Base-by-base conservation (phyloP, 495 filamentous ascomycete species). In the Recurvomyces mirabilis region DNA sequence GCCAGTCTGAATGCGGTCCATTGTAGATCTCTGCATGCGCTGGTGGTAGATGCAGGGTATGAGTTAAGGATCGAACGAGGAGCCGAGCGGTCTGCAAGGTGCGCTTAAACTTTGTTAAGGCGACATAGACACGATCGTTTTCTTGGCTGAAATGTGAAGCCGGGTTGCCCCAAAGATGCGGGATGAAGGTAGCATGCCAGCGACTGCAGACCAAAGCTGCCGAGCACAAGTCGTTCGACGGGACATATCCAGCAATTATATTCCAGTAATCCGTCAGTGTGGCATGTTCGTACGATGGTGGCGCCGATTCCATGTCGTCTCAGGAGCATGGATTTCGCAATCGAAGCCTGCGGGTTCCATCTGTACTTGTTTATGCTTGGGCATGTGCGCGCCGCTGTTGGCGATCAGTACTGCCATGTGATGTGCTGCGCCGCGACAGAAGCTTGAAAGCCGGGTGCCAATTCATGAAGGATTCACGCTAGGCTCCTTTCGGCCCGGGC, bases 31-130 rank as follows among this genome's bases (percentile, higher is more conserved):
- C 78, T 5, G 75, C 74, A 19, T 78, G 64, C 14, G 78, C 77
- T 12, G 78, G 77, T 11, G 77, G 77, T n/a, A 82, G 64, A 59
- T 81, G 75, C 25, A 82, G 66, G 0, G 78, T 82, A 53, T 80
- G 78, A 12, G 74, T 79, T 23, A 78, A 57, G 32, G 67, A 62
- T 20, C 75, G 62, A 15, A 80, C 71, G 41, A 68, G 63, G 34
- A 63, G 56, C 18, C 78, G 64, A 5, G 74, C 70, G 61, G 68
- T 68, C 44, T 60, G 69, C 18, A 82, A 62, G 7, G 72, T 75
- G 40, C 75, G 70, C 55, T 72, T 70, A 60, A 82, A 80, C 44
- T 71, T 66, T 11, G 76, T 79, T 35, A 82, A 59, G 10, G 76
- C 77, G 25, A 80, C 74, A 77, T 78, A 82, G 31, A 80, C 74